Evolutionary conservation across 768 basidiomycete genomes (phyloP), one percentile per base, ranked within the genome.

Genomic region (Porphyrellus cyaneotinctus): DNA sequence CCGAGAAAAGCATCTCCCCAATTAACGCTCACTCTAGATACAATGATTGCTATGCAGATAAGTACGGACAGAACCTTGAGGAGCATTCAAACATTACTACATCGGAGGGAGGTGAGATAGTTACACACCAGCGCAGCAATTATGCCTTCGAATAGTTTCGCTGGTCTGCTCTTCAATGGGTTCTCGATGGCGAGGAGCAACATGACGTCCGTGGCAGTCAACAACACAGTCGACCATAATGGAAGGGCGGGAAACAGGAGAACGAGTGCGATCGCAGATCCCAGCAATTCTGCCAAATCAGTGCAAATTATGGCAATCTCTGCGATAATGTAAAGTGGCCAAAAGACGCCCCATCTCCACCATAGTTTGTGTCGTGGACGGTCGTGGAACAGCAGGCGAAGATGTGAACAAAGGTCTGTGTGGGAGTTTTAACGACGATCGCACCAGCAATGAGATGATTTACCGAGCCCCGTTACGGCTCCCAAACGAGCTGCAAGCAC

Each of bases 401-500:
- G 83, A 52, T 88, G 82, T 12, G 76, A 76, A 15, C 82, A 79
- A n/a, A 83, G 70, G 61, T 85, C 83, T 79, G 61, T 15, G 9
- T 10, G 36, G 24, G 56, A 17, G 62, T 66, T 15, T 70, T 37
- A 31, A 20, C 26, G 18, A 36, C 26, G 36, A 43, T 35, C 35
- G 35, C 10, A 32, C 8, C 14, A 28, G 22, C 14, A 36, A 48
- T 23, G 11, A 46, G 42, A 43, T 6, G 22, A 69, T 72, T 65
- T 68, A 88, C 88, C 87, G 18, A 89, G 75, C 8, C 88, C 88
- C 1, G 88, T 91, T 22, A 91, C 88, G 55, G 84, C 83, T 23
- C 95, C 95, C 2, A 98, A 73, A 56, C 87, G 78, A 41, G 86
- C 82, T 6, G 92, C 84, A 38, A 94, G 78, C 23, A 87, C 78